Base-by-base conservation (phyloP, 2,329 filamentous ascomycete genomes). In the Fusarium cicatricum region DNA sequence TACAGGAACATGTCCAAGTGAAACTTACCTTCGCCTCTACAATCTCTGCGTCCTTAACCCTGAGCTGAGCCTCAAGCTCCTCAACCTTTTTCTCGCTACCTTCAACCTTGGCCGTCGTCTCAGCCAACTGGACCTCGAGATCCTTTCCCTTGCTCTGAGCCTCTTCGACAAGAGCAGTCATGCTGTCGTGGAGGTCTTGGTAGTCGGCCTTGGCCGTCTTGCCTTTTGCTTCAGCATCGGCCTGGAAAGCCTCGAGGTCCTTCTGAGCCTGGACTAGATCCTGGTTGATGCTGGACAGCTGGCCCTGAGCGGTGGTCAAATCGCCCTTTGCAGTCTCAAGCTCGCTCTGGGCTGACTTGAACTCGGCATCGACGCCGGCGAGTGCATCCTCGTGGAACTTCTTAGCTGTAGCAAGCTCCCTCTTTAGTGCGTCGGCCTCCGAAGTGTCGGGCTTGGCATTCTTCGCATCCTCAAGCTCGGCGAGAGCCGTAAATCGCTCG, bases 11-110 rank as follows among this genome's bases (percentile, higher is more conserved):
- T 9, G 23, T 26, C 23, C 5, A 10, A 10, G 23, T 9, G 23
- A 26, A 14, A 63, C 72, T 16, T 72, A 87, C 85, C 78, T 83
- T 83, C 52, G 80, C 84, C 71, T 88, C 85, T 14, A 80, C 83
- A 67, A 88, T 76, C 72, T 88, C 85, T 34, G 85, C 85, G 36
- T 88, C 84, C 76, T 84, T 86, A 46, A 88, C 82, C 75, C 83
- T 86, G 61, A 85, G 75, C 67, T 82, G 82, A 31, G 83, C 82
- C 62, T 82, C 77, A 67, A 82, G 69, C 63, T 83, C 78, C 49
- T 79, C 78, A 26, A 79, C 67, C 72, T 77, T 80, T 72, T 75
- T 80, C 58, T 76, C 75, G 49, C 76, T 76, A 54, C 84, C 80
- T 58, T 79, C 77, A 2, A 82, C 71, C 67, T 80, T 76, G 51